Evolutionary conservation across 768 basidiomycete genomes (phyloP), one percentile per base, ranked within the genome.

Genomic region (Tylopilus felleus): DNA sequence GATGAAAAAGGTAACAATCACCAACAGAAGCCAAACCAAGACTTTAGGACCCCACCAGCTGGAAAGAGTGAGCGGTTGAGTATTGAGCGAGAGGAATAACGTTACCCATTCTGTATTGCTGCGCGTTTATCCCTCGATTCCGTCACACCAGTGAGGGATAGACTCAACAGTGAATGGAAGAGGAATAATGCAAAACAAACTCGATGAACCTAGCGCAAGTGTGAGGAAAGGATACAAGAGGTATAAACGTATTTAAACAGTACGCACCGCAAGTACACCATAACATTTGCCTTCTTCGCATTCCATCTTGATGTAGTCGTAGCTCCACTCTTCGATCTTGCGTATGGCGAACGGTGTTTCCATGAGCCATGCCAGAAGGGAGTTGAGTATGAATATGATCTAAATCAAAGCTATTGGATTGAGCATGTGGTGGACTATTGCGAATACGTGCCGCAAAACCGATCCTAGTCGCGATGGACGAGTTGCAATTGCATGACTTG

Each of bases 1-100:
- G 64, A 98, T 96, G 71, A 95, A 86, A 79, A 98, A 99, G 1
- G 90, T 87, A 22, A 88, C 71, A 57, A 79, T 79, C 44, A 93
- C 76, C 53, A 99, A 81, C 57, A 93, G 63, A 33, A 97, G 67
- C 92, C 95, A 99, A 9, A 90, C 75, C 9, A 97, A 78, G 47
- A 91, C 85, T 68, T 99, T 99, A 3, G 94, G 96, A 22, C 97
- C 97, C 97, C 97, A 99, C 94, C 94, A 99, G 27, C 94, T 96
- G 60, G 17, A 25, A 25, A 28, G 33, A 14, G 39, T 71, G 52
- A 71, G 59, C 4, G 22, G 49, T 49, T 40, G 49, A 35, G 50
- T 8, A 39, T 40, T 25, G 10, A 47, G 35, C 28, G 52, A 59
- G 43, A 50, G 23, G 39, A 14, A 10, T 46, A 6, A 22, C 59